phyloP scores from a whole-genome alignment of 73 alveolate species.

The Paramecium sonneborni region DNA sequence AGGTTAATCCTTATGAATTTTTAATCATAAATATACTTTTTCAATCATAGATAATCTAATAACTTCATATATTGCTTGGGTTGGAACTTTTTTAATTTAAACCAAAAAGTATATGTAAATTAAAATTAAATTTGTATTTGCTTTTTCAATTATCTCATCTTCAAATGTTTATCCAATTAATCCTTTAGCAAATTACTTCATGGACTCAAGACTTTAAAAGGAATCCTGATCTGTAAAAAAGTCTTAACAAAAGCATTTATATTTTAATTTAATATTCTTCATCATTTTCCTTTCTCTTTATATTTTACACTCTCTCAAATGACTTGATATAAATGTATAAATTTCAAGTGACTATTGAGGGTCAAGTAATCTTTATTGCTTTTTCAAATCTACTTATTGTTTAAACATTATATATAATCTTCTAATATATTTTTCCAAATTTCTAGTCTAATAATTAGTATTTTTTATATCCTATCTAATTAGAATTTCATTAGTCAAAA shows the following conservation, averaged over 20 bases:
- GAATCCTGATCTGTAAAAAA: background rate
- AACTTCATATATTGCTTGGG: constrained; percentile 28
- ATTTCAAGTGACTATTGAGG: background rate
- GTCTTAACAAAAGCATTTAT: constrained; percentile 23
- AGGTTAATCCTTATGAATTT: background rate
- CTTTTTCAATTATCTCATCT: background rate
- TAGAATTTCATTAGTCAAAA: background rate
- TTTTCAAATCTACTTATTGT: background rate
- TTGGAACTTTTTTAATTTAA: constrained; percentile 27
- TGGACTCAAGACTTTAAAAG: background rate
- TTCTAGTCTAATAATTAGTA: background rate
- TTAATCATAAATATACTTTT: background rate
- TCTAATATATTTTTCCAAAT: background rate
- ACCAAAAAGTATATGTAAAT: background rate
- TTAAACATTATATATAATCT: background rate
- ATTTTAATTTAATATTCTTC: background rate
- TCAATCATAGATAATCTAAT: background rate
- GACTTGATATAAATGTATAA: constrained; percentile 3
- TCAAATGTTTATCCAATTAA: constrained; percentile 11
- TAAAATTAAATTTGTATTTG: background rate
- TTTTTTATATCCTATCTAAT: background rate
- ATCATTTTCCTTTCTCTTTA: background rate
- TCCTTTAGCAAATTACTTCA: background rate
- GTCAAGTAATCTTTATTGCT: background rate
- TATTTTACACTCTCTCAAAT: background rate